Base-by-base conservation (phyloP, 345 rosid genomes). In the Murraya koenigii region DNA sequence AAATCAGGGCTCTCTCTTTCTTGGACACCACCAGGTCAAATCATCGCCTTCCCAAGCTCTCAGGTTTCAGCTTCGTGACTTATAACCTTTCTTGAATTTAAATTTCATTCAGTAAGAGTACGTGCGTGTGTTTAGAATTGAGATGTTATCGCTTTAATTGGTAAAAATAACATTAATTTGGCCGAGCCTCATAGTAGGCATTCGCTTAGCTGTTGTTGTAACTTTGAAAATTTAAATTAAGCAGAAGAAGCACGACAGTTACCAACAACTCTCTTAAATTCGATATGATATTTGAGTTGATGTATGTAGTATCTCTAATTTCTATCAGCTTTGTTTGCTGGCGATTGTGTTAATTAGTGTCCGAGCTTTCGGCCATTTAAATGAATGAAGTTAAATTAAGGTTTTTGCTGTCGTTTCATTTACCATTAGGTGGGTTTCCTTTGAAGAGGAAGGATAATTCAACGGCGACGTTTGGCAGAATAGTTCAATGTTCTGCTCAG, bases 401-500 rank as follows among this genome's bases (percentile, higher is more conserved):
- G 56, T 32, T 73, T 65, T 78, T 75, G 59, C 36, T 71, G 25
- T 71, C 56, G 52, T 81, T 62, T 36, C 80, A 80, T 78, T 67
- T 35, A 44, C 63, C 69, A 1, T 13, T 81, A 91, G 99, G 95
- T 80, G 78, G 86, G 61, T 85, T 81, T 70, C 75, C 84, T 79
- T 83, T 87, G 79, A 92, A 76, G 90, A 91, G 83, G 84, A 90
- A 86, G 81, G 87, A 83, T 62, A 72, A 75, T 75, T 67, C 87
- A 77, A 84, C 75, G 9, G 83, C 75, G 7, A 47, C 77, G 59
- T 75, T 64, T 82, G 89, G 87, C 36, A 86, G 82, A 80, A 90
- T 87, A 78, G 80, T 94, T 19, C 87, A 85, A 71, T 94, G 98
- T 86, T 94, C 91, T 60, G 89, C 83, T 80, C 90, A 87, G 75